Percentiles rank a stretch among this genome's conserved stretches.
phyloP scores from a whole-genome alignment of 495 filamentous ascomycete genomes.

The Penicilliopsis zonata region DNA sequence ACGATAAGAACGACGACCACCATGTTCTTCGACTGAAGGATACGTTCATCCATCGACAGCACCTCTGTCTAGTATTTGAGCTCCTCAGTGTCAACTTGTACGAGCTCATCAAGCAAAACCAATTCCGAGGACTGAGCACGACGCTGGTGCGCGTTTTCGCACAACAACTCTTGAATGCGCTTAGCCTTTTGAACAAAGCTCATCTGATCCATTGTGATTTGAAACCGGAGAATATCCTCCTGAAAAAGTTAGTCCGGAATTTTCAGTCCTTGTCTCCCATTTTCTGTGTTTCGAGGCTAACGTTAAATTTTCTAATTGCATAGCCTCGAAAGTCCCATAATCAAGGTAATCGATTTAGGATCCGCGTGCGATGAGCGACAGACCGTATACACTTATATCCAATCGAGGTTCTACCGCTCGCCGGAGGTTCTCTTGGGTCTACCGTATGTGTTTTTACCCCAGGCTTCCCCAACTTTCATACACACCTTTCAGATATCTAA shows the following conservation, averaged over 20 bases:
- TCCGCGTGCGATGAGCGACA: slow-evolving; percentile 98
- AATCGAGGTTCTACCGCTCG: slow-evolving; percentile 95
- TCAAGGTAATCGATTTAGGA: slow-evolving; percentile 99
- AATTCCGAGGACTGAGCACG: slow-evolving; percentile 95
- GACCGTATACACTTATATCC: slow-evolving; percentile 99
- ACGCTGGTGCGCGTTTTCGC: slow-evolving; percentile 97
- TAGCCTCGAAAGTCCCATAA: slow-evolving; percentile 93
- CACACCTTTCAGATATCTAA: slow-evolving; percentile 4
- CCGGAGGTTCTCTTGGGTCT: slow-evolving; percentile 90
- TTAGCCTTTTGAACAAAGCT: slow-evolving; percentile 91
- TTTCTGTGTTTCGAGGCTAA: too few relatives aligned
- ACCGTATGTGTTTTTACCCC: slow-evolving; percentile 40
- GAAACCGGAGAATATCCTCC: slow-evolving; percentile 95
- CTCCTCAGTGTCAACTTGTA: slow-evolving; percentile 96
- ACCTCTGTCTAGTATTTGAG: slow-evolving; percentile 96
- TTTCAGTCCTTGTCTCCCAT: neutral
- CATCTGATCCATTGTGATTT: slow-evolving; percentile 96
- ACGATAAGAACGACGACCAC: slow-evolving; percentile 99
- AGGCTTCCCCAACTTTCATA: too few relatives aligned
- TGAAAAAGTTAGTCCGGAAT: slow-evolving; percentile 75
- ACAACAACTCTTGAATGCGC: slow-evolving; percentile 86
- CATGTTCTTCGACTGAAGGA: slow-evolving; percentile 93
- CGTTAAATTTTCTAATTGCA: slow-evolving; percentile 5
- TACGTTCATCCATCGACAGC: slow-evolving; percentile 96
- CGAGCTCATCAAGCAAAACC: slow-evolving; percentile 99